Conservation (phyloP, 2,329 filamentous ascomycete genomes). For the Setomelanomma holmii region DNA sequence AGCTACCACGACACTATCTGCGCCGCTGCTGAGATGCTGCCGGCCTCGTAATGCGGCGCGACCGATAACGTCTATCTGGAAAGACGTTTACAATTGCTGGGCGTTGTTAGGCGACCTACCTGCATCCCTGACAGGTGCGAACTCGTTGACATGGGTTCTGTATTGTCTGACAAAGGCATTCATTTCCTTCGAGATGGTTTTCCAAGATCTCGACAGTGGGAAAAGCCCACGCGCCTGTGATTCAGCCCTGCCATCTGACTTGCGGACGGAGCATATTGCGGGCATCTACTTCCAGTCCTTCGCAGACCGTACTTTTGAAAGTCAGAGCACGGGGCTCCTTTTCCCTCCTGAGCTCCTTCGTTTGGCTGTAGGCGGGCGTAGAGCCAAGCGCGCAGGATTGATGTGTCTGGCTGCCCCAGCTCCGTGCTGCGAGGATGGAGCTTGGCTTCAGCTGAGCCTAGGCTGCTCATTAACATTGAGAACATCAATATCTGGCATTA, state of each 20-base stretch:
- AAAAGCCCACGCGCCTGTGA: neutral
- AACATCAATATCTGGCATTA: neutral
- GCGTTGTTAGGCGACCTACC: constrained; percentile 3
- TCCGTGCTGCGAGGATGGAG: constrained; percentile 10
- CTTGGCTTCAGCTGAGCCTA: constrained; percentile 9
- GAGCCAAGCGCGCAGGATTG: constrained; percentile 3
- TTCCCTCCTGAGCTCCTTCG: constrained; percentile 1
- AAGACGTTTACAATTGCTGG: neutral
- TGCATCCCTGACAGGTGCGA: neutral
- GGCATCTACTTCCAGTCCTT: too few species aligned
- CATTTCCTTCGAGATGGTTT: too few species aligned
- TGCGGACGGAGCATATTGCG: too few species aligned
- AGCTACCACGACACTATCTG: constrained; percentile 12
- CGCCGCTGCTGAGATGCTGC: constrained; percentile 12
- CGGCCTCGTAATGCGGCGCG: neutral
- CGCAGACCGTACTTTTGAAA: neutral
- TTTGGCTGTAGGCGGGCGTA: constrained; percentile 2
- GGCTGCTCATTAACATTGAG: neutral
- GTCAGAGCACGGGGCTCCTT: too few species aligned
- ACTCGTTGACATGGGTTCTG: neutral
- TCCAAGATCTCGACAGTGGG: too few species aligned
- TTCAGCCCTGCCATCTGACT: neutral
- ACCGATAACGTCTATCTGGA: too few species aligned
- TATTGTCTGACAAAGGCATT: neutral
- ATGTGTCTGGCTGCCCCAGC: constrained; percentile 6